Base-by-base conservation (phyloP, 2,329 filamentous ascomycete genomes). In the Phyllosticta citrichinensis region DNA sequence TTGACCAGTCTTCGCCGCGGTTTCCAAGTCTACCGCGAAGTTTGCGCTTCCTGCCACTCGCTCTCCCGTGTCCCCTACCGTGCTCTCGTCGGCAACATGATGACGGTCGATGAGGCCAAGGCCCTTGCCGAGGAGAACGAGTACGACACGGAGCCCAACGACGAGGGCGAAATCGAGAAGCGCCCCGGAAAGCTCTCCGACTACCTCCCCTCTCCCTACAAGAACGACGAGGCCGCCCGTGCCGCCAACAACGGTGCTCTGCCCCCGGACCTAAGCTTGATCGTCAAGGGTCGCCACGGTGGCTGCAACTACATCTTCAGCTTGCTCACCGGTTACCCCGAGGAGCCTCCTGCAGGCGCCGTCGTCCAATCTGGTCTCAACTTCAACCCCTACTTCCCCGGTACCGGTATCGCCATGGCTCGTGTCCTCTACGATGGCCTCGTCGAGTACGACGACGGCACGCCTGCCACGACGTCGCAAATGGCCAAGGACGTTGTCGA, bases 371-470 rank as follows among this genome's bases (percentile, higher is more conserved):
- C 87, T 64, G 94, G 94, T 72, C 87, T 99, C 79, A 97, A 97
- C 87, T 99, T 99, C 86, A 99, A 99, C 85, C 94, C 94, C 64
- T 99, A 97, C 84, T 99, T 99, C 87, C 94, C 94, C 62, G 94
- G 94, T 74, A 97, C 94, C 69, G 93, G 93, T 75, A 99, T 99
- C 76, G 94, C 89, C 71, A 99, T 99, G 94, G 93, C 88, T 70
- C 93, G 94, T 85, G 94, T 97, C 64, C 86, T 99, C 64, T 99
- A 96, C 80, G 94, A 99, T 69, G 94, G 91, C 66, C 81, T 99
- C 62, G 94, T 99, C 65, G 94, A 99, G 77, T 99, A 97, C 80
- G 94, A 99, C 76, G 94, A 99, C 68, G 91, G 84, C 65, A 99
- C 94, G 52, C 89, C 91, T 58, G 94, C 94, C 56, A 90, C 93